A percentile compares a stretch with the other conserved stretches of the same genome.
These are phyloP conservation scores for Wickerhamiella azymoides DNA, from an alignment of 805 yeast species.

Conservation along the genomic window DNA sequence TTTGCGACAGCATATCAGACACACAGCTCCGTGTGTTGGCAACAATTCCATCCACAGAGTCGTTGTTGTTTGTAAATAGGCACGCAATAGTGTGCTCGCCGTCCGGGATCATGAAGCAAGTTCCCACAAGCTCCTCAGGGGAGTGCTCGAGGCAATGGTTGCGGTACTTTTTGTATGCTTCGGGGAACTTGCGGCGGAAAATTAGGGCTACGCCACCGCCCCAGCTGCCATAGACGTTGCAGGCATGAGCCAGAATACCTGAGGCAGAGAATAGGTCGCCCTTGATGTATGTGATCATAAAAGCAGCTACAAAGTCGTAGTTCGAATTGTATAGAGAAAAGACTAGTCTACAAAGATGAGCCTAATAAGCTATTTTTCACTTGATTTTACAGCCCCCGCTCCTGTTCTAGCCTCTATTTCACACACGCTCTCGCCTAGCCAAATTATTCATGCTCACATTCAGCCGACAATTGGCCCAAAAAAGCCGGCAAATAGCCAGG, in stretches of 20 bases:
- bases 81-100: slow-evolving; percentile 41
- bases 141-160: slow-evolving; percentile 28
- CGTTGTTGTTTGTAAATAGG: slow-evolving; percentile 45
- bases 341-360: too few relatives aligned
- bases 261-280: slow-evolving; percentile 42
- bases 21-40: slow-evolving; percentile 39
- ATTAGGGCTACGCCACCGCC: slow-evolving; percentile 70
- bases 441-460: background rate
- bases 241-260: slow-evolving; percentile 56
- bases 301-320: too few relatives aligned
- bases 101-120: slow-evolving; percentile 33
- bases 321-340: background rate
- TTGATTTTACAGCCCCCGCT: too few relatives aligned
- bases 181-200: slow-evolving; percentile 41
- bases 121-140: slow-evolving; percentile 37
- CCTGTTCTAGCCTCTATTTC: too few relatives aligned
- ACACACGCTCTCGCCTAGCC: too few relatives aligned
- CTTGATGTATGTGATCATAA: slow-evolving; percentile 29
- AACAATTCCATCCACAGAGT: slow-evolving; percentile 35
- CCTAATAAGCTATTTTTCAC: too few relatives aligned
- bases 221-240: slow-evolving; percentile 70
- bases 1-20: slow-evolving; percentile 31
- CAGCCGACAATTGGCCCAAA: slow-evolving; percentile 9
- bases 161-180: slow-evolving; percentile 38
- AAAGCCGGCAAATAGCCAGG: background rate